Percentiles rank a stretch among this genome's conserved stretches.
phyloP scores from a whole-genome alignment of 345 rosid genomes.

The Melaleuca alternifolia region DNA sequence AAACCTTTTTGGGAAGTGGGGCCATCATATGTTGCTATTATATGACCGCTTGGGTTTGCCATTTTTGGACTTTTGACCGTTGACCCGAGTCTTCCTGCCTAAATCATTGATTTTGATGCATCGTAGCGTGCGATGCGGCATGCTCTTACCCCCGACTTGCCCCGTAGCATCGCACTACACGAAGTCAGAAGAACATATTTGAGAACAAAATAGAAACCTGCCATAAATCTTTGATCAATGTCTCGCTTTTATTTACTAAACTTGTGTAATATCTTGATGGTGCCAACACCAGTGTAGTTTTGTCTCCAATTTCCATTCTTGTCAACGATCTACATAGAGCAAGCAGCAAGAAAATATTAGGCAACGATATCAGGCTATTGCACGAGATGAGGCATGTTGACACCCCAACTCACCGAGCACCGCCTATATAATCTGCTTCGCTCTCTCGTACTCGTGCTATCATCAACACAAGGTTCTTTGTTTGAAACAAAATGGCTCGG shows the following conservation, averaged over 20 bases:
- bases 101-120: not conserved
- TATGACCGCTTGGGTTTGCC: not conserved
- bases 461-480: not conserved
- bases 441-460: not conserved
- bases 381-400: not conserved
- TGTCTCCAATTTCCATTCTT: not conserved
- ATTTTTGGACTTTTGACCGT: not conserved
- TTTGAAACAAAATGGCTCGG: not conserved
- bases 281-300: not conserved
- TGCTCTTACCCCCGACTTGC: not conserved
- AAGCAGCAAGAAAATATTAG: not conserved
- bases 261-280: too few species aligned
- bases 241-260: too few species aligned
- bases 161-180: not conserved
- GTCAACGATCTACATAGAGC: not conserved
- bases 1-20: not conserved
- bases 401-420: not conserved
- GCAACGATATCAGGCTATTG: too few species aligned
- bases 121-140: not conserved
- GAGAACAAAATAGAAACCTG: too few species aligned
- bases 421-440: not conserved
- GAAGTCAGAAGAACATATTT: too few species aligned
- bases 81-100: not conserved
- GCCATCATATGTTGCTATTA: too few species aligned
- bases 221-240: too few species aligned